phyloP scores from a whole-genome alignment of 805 yeast genomes.

The Saccharomycopsis babjevae region DNA sequence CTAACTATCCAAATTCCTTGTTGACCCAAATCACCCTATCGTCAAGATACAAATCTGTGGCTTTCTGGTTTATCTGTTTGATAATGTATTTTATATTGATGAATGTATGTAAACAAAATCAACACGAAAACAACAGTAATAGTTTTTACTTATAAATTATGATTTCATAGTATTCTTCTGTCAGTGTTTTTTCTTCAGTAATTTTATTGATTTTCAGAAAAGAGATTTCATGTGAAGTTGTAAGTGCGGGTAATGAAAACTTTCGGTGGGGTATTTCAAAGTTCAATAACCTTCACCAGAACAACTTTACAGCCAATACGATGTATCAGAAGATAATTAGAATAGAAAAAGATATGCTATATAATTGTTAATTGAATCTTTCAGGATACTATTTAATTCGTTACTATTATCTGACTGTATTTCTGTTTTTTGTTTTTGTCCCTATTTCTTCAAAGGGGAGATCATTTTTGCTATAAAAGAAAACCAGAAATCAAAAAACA shows the following conservation, averaged over 20 bases:
- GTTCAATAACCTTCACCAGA: too few relatives aligned
- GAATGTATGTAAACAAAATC: too few relatives aligned
- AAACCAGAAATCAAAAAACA: neutral
- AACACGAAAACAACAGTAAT: too few relatives aligned
- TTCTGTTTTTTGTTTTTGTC: neutral
- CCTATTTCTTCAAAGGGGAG: neutral
- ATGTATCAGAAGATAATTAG: neutral
- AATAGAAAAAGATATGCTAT: neutral
- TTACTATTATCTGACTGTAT: neutral
- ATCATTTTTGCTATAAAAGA: neutral
- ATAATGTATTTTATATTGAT: too few relatives aligned
- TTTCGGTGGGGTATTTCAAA: neutral
- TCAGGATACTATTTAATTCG: too few relatives aligned
- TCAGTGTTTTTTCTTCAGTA: neutral
- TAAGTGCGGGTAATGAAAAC: neutral
- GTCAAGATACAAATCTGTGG: too few relatives aligned
- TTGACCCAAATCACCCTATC: too few relatives aligned
- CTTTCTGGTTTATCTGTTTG: neutral
- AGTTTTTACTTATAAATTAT: neutral
- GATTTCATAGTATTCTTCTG: neutral
- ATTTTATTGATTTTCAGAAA: neutral
- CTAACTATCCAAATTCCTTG: too few relatives aligned
- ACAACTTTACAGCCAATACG: too few relatives aligned
- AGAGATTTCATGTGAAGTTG: neutral
- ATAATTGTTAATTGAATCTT: too few relatives aligned